These are phyloP conservation scores for Isabelozyma heimii DNA, from an alignment of 805 yeast genomes.

Conservation along the genomic window DNA sequence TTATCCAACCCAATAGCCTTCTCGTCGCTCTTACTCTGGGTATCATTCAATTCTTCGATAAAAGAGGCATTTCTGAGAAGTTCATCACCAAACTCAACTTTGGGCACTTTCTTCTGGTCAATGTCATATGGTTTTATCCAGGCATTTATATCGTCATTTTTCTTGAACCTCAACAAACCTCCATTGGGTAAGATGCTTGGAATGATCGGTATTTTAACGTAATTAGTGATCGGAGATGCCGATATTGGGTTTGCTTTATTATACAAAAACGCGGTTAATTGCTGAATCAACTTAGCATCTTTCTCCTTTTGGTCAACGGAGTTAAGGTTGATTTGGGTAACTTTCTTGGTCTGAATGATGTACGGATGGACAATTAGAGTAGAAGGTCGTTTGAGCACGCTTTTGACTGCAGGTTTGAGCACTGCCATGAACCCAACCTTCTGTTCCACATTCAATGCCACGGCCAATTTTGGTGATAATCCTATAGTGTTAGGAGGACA, in stretches of 20 bases:
- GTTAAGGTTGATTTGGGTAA: constrained; percentile 23
- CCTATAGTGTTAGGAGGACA: constrained; percentile 44
- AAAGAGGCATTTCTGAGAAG: constrained; percentile 45
- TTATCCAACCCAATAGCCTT: constrained; percentile 58
- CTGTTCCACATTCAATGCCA: constrained; percentile 52
- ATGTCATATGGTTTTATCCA: constrained; percentile 42
- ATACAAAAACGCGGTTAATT: constrained; percentile 15
- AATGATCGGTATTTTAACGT: constrained; percentile 49
- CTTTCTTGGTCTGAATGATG: constrained; percentile 40
- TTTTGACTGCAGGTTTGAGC: constrained; percentile 44
- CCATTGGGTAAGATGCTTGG: constrained; percentile 54
- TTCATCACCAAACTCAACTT: constrained; percentile 52
- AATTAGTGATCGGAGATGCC: constrained; percentile 46
- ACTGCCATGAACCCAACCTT: constrained; percentile 53
- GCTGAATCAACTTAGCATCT: constrained; percentile 13
- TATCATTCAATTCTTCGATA: constrained; percentile 11
- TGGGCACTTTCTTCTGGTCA: constrained; percentile 20
- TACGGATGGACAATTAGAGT: constrained; percentile 54
- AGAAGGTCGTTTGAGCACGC: constrained; percentile 35
- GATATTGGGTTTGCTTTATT: constrained; percentile 14
- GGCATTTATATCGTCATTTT: constrained; percentile 37
- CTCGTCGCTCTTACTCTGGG: constrained; percentile 2
- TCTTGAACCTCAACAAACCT: constrained; percentile 53
- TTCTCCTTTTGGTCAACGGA: constrained; percentile 27
- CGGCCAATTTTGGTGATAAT: constrained; percentile 51